phyloP scores from a whole-genome alignment of 768 basidiomycete species.

The Tulasnella sp. region DNA sequence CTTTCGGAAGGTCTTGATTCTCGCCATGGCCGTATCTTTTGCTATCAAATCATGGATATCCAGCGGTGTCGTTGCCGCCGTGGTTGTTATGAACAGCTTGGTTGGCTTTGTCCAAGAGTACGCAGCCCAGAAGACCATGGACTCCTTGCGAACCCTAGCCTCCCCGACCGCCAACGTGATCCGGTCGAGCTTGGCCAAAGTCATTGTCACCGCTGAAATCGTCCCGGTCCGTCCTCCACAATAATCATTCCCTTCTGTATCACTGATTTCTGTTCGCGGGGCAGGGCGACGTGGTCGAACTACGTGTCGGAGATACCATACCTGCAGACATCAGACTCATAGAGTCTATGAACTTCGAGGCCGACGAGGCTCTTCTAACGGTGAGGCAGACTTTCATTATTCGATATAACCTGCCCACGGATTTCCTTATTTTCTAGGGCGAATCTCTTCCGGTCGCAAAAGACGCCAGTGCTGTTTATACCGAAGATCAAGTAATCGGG shows the following conservation, averaged over 20 bases:
- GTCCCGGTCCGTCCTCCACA: conserved; percentile 27
- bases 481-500: conserved; percentile 20
- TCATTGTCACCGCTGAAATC: conserved; percentile 33
- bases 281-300: conserved; percentile 65
- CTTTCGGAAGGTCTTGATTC: conserved; percentile 20
- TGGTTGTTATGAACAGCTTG: conserved; percentile 25
- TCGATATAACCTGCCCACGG: conserved; percentile 25
- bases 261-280: background rate
- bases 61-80: conserved; percentile 38
- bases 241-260: background rate
- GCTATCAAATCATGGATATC: conserved; percentile 44
- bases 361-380: conserved; percentile 53
- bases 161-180: conserved; percentile 37
- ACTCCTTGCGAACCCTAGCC: conserved; percentile 36
- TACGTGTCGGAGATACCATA: conserved; percentile 46
- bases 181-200: conserved; percentile 31
- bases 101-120: conserved; percentile 40
- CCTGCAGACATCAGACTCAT: conserved; percentile 34
- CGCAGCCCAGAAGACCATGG: conserved; percentile 39
- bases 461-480: conserved; percentile 38
- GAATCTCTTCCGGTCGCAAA: conserved; percentile 35
- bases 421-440: conserved; percentile 32
- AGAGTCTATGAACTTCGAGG: conserved; percentile 42
- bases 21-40: conserved; percentile 40
- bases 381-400: conserved; percentile 20